Evolutionary conservation across 495 filamentous ascomycete genomes (phyloP).

Genomic region (Lepraria neglecta): DNA sequence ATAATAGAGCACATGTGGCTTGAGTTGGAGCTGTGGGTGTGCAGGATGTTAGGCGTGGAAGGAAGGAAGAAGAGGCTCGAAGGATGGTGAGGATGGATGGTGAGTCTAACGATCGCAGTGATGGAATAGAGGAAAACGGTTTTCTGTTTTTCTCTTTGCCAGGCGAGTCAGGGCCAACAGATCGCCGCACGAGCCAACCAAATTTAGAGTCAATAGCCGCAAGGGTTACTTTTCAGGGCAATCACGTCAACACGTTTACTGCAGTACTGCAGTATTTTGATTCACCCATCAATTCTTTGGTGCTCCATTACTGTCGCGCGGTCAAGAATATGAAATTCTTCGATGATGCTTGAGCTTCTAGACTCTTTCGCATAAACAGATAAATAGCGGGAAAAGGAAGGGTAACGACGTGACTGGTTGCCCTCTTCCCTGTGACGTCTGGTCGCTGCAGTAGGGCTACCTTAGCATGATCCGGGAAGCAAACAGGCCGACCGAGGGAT

Average conservation of each 20-base stretch:
- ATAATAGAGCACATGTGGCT: background rate
- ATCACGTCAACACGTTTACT: background rate
- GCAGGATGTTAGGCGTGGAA: background rate
- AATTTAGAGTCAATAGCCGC: background rate
- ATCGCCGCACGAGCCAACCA: conserved; percentile 5
- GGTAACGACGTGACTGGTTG: background rate
- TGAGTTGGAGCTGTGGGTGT: background rate
- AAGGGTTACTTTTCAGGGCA: background rate
- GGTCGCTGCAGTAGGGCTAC: conserved; percentile 9
- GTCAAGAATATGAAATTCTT: no score
- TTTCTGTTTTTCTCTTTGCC: background rate
- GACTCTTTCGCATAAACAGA: background rate
- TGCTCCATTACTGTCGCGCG: background rate
- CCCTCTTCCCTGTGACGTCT: conserved; percentile 4
- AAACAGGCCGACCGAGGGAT: background rate
- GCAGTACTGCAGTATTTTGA: no score
- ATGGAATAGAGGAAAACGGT: background rate
- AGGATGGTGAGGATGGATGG: background rate
- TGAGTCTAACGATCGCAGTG: background rate
- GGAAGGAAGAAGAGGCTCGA: background rate
- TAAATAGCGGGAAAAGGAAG: no score
- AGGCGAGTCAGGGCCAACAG: background rate
- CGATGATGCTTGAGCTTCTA: background rate
- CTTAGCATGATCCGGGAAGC: conserved; percentile 2
- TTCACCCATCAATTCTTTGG: background rate